phyloP scores from a whole-genome alignment of 192 early-diverging fungal genomes.

The Chytriomyces sp. region DNA sequence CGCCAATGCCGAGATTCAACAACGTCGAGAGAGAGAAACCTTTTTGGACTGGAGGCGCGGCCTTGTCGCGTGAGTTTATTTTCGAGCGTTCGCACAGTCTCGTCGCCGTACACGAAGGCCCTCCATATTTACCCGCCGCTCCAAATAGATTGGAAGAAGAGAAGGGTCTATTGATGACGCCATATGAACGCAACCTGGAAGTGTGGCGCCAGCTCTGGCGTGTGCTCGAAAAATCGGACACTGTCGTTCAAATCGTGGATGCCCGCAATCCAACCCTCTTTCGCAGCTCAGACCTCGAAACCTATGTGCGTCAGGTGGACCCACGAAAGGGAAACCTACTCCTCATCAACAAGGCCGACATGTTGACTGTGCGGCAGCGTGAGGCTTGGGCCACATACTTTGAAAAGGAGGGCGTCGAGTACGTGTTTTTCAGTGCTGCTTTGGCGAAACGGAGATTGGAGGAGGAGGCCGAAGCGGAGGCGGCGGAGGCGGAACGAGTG shows the following conservation, averaged over 20 bases:
- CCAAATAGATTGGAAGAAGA: slow-evolving; percentile 83
- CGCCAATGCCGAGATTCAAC: slow-evolving; percentile 81
- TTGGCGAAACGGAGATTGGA: slow-evolving; percentile 77
- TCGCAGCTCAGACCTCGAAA: slow-evolving; percentile 82
- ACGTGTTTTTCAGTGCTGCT: slow-evolving; percentile 93
- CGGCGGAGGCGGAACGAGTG: slow-evolving; percentile 26
- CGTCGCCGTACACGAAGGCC: too few relatives aligned
- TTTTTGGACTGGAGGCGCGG: slow-evolving; percentile 94
- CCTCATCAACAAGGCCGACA: slow-evolving; percentile 98
- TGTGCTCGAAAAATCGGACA: slow-evolving; percentile 93
- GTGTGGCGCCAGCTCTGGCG: slow-evolving; percentile 99
- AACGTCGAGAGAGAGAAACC: slow-evolving; percentile 76
- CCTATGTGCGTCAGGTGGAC: slow-evolving; percentile 90
- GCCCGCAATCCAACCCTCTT: slow-evolving; percentile 95
- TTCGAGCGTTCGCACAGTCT: background rate
- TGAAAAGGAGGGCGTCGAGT: slow-evolving; percentile 75
- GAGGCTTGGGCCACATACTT: slow-evolving; percentile 90
- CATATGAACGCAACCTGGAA: slow-evolving; percentile 98
- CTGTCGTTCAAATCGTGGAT: slow-evolving; percentile 99
- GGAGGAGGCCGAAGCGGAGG: slow-evolving; percentile 56
- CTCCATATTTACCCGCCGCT: too few relatives aligned
- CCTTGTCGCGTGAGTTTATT: slow-evolving; percentile 62
- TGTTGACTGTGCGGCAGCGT: slow-evolving; percentile 86
- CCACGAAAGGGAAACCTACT: slow-evolving; percentile 83
- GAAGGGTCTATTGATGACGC: slow-evolving; percentile 90